phyloP scores from a whole-genome alignment of 2,329 filamentous ascomycete genomes.

The Aspergillus sp. region DNA sequence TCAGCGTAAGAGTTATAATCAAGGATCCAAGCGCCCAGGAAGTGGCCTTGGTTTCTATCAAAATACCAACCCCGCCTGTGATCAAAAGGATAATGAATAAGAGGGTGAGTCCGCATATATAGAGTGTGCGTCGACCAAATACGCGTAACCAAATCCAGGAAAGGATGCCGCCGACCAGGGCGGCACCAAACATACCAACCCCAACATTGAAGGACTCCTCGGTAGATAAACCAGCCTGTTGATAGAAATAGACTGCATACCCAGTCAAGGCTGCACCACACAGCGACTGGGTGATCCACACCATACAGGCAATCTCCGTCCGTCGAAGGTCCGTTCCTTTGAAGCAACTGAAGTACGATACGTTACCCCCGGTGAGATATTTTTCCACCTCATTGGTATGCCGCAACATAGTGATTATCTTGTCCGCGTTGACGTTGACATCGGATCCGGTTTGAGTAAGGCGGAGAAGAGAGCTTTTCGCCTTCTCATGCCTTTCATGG shows the following conservation, averaged over 20 bases:
- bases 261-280: slow-evolving; percentile 35
- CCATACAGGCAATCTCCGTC: slow-evolving; percentile 61
- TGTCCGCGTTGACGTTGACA: no score
- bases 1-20: slow-evolving; percentile 49
- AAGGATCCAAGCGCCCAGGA: slow-evolving; percentile 35
- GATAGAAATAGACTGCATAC: slow-evolving; percentile 36
- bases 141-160: slow-evolving; percentile 40
- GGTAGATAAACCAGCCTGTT: slow-evolving; percentile 34
- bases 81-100: slow-evolving; percentile 36
- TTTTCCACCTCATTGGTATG: slow-evolving; percentile 77
- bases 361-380: slow-evolving; percentile 60
- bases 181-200: slow-evolving; percentile 37
- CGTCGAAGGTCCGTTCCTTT: slow-evolving; percentile 70
- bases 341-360: slow-evolving; percentile 76
- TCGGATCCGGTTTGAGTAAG: no score
- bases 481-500: no score
- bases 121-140: slow-evolving; percentile 38
- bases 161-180: slow-evolving; percentile 36
- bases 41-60: slow-evolving; percentile 10
- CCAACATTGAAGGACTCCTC: slow-evolving; percentile 37
- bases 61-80: slow-evolving; percentile 27
- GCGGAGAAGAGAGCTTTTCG: no score
- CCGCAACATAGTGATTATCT: no score
- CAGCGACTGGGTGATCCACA: slow-evolving; percentile 37
- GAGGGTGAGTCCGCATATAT: slow-evolving; percentile 35